Evolutionary conservation across 2,329 filamentous ascomycete species (phyloP).

Genomic region (Exophiala aquamarina): DNA sequence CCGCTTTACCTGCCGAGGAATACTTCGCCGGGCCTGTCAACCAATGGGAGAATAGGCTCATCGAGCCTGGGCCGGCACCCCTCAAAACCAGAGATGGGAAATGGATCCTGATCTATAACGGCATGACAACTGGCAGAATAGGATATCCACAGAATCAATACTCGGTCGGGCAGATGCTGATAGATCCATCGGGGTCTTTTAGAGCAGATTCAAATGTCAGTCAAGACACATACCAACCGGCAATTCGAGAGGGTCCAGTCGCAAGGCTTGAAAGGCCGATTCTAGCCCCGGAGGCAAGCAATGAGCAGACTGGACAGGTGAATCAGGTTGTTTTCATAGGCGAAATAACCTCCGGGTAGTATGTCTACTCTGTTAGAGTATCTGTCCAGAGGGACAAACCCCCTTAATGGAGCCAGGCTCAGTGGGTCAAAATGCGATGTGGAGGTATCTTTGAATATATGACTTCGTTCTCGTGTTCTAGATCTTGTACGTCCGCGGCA

Average conservation of each 20-base stretch:
- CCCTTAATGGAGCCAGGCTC: no score
- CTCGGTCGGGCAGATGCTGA: slow-evolving; percentile 34
- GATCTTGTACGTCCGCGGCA: no score
- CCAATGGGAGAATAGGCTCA: slow-evolving; percentile 10
- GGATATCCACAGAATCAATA: slow-evolving; percentile 32
- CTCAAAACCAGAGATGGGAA: slow-evolving; percentile 13
- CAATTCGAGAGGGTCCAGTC: slow-evolving; percentile 27
- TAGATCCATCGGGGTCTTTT: slow-evolving; percentile 29
- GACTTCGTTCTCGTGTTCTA: no score
- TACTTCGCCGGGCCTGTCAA: slow-evolving; percentile 10
- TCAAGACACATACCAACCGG: slow-evolving; percentile 5
- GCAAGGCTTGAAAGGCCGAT: slow-evolving; percentile 34
- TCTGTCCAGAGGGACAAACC: no score
- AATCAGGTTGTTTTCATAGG: slow-evolving; percentile 35
- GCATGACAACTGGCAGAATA: slow-evolving; percentile 23
- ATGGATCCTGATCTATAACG: slow-evolving; percentile 11
- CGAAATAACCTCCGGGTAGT: no score
- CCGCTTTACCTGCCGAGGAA: slow-evolving; percentile 6
- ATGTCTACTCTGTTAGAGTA: no score
- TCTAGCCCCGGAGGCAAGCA: slow-evolving; percentile 28
- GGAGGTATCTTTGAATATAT: no score
- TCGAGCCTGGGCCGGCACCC: slow-evolving; percentile 11
- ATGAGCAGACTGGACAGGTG: slow-evolving; percentile 33
- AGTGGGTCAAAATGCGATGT: no score
- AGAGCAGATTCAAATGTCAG: neutral